Conservation (phyloP, 2,329 filamentous ascomycete species). For the Pseudonectria buxi region DNA sequence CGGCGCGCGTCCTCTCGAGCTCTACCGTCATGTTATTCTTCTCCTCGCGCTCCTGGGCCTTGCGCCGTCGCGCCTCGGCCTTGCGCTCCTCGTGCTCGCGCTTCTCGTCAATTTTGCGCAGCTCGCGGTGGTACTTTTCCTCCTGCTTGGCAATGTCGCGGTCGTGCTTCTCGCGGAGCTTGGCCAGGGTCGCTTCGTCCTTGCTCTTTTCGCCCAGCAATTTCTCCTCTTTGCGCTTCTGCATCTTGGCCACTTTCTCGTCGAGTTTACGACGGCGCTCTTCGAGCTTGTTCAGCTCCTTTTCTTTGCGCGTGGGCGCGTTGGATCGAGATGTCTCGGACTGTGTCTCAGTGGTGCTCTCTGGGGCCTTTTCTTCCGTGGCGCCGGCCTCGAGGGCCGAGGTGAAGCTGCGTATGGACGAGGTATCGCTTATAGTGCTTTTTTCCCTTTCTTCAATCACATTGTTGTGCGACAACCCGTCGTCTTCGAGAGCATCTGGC, state of each 20-base stretch:
- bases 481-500: constrained; percentile 17
- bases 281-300: constrained; percentile 58
- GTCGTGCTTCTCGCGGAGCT: constrained; percentile 57
- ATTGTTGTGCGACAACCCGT: constrained; percentile 17
- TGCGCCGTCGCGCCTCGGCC: constrained; percentile 44
- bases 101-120: constrained; percentile 58
- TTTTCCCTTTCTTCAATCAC: constrained; percentile 21
- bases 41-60: constrained; percentile 48
- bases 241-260: constrained; percentile 52
- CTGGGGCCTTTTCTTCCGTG: constrained; percentile 21
- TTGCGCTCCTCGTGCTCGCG: constrained; percentile 56
- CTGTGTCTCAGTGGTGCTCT: constrained; percentile 19
- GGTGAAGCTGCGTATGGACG: constrained; percentile 42
- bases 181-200: constrained; percentile 45
- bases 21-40: constrained; percentile 42
- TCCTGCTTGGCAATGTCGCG: constrained; percentile 58
- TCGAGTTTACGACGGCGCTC: constrained; percentile 56
- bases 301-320: constrained; percentile 37
- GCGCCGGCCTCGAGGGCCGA: constrained; percentile 37
- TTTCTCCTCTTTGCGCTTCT: constrained; percentile 39
- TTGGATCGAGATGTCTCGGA: constrained; percentile 35
- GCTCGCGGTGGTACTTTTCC: constrained; percentile 58
- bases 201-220: constrained; percentile 42
- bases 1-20: constrained; percentile 44
- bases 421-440: constrained; percentile 34